Base-by-base conservation (phyloP, 352 stramenopile species). In the Paralagenidium karlingii region DNA sequence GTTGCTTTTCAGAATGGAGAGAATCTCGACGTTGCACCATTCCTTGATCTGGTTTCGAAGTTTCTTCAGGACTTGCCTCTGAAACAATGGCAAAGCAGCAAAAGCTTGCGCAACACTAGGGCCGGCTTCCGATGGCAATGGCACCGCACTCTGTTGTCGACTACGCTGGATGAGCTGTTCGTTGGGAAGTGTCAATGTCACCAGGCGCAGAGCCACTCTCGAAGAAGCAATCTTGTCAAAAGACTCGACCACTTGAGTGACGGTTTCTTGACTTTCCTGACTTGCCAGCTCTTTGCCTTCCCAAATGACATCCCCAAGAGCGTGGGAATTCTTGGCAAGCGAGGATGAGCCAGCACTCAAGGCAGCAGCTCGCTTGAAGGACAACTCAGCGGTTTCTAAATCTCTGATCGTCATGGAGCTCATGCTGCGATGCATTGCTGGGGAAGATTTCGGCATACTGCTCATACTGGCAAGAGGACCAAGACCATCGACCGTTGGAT, bases 1-100 rank as follows among this genome's bases (percentile, higher is more conserved):
- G 8, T 70, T 56, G 15, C 61, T 63, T 38, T 66, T 66, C 29
- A 93, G 50, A 45, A 93, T 89, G 5, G 59, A 60, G 22, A 93
- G 42, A 34, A 93, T 83, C 34, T 93, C 70, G 1, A 84, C 49
- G 24, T 74, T 86, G 31, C 68, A 84, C 68, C 78, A 89, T 31
- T 93, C 79, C 38, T 85, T 86, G 25, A 93, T 81, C 15, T 80
- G 64, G 34, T 68, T 68, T 18, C 74, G 58, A 30, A 83, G 53
- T 9, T 55, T 61, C 30, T 67, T 77, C 8, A 93, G 36, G 16
- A 86, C 65, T 53, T 80, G 63, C 10, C 67, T 65, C 50, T 90
- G 74, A 50, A 85, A 89, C 22, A 75, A 53, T 22, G 81, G 75
- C 27, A 88, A 41, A 1, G 62, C 60, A 22, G 68, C 70, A 32